Evolutionary conservation across 345 rosid genomes (phyloP).

Genomic region (Adansonia digitata): DNA sequence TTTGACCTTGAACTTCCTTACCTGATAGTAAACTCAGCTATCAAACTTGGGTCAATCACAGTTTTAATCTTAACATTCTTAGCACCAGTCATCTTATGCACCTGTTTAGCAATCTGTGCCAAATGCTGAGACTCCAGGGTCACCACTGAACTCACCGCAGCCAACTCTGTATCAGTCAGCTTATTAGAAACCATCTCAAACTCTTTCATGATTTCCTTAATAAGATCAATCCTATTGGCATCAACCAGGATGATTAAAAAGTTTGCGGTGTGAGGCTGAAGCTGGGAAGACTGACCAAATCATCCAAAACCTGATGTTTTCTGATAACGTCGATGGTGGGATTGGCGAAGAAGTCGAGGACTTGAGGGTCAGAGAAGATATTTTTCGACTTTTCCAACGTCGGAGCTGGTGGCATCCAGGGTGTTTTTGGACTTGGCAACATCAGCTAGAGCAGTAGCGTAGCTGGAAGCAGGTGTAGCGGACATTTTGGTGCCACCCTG

Average conservation of each 20-base stretch:
- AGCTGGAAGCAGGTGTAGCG: slow-evolving; percentile 56
- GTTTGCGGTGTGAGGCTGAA: slow-evolving; percentile 58
- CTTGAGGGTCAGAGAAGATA: slow-evolving; percentile 54
- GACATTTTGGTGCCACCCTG: slow-evolving; percentile 51
- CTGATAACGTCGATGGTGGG: slow-evolving; percentile 47
- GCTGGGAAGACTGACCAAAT: slow-evolving; percentile 37
- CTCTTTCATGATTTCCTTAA: slow-evolving; percentile 66
- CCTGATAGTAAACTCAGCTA: slow-evolving; percentile 85
- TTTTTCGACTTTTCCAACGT: slow-evolving; percentile 66
- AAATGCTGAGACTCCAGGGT: slow-evolving; percentile 63
- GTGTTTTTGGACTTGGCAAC: slow-evolving; percentile 58
- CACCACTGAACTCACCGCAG: slow-evolving; percentile 80
- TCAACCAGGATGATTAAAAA: slow-evolving; percentile 70
- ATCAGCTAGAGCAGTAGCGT: slow-evolving; percentile 77
- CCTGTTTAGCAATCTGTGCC: slow-evolving; percentile 84
- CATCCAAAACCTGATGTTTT: slow-evolving; percentile 57
- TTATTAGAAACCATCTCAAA: slow-evolving; percentile 65
- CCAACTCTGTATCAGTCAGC: slow-evolving; percentile 73
- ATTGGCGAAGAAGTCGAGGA: slow-evolving; percentile 51
- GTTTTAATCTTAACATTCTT: slow-evolving; percentile 86
- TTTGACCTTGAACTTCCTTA: slow-evolving; percentile 77
- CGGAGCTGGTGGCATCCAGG: slow-evolving; percentile 61
- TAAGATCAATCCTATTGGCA: slow-evolving; percentile 47
- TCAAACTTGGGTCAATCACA: slow-evolving; percentile 60
- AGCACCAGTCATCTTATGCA: slow-evolving; percentile 80